These are phyloP conservation scores for Comarum palustre DNA, from an alignment of 306 rosid species.

Conservation along the genomic window DNA sequence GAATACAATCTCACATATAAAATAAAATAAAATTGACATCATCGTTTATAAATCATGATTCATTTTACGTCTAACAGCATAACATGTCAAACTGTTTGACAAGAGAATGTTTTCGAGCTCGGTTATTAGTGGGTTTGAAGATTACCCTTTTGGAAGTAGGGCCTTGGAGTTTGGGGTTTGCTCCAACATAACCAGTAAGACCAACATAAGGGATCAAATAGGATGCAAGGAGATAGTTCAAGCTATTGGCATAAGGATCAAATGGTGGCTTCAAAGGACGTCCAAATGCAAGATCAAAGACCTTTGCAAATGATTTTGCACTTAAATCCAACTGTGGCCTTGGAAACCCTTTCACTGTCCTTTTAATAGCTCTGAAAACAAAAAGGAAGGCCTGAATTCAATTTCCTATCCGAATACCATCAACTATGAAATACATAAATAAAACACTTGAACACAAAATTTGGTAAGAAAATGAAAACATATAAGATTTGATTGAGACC, in stretches of 20 bases:
- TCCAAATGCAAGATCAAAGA: slow-evolving; percentile 55
- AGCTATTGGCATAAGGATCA: slow-evolving; percentile 52
- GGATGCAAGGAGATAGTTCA: slow-evolving; percentile 70
- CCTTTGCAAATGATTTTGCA: slow-evolving; percentile 41
- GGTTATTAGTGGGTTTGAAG: slow-evolving; percentile 3
- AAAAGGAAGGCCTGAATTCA: background rate
- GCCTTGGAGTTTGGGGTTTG: slow-evolving; percentile 47
- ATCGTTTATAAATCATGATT: too few relatives aligned
- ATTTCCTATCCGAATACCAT: background rate
- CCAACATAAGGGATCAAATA: slow-evolving; percentile 78
- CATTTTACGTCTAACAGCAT: background rate
- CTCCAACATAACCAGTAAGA: slow-evolving; percentile 79
- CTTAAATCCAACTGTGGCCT: slow-evolving; percentile 72
- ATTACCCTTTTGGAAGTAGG: slow-evolving; percentile 42
- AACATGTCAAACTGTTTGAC: background rate
- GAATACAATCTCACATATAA: background rate
- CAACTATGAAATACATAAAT: background rate
- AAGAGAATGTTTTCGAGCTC: background rate
- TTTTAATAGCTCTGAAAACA: slow-evolving; percentile 55
- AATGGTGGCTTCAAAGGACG: slow-evolving; percentile 50
- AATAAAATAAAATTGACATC: background rate
- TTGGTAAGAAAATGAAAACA: background rate
- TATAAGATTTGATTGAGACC: slow-evolving; percentile 35
- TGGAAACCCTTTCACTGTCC: slow-evolving; percentile 55
- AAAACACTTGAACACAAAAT: background rate